Evolutionary conservation across 306 rosid genomes (phyloP).

Genomic region (Arachis stenosperma): DNA sequence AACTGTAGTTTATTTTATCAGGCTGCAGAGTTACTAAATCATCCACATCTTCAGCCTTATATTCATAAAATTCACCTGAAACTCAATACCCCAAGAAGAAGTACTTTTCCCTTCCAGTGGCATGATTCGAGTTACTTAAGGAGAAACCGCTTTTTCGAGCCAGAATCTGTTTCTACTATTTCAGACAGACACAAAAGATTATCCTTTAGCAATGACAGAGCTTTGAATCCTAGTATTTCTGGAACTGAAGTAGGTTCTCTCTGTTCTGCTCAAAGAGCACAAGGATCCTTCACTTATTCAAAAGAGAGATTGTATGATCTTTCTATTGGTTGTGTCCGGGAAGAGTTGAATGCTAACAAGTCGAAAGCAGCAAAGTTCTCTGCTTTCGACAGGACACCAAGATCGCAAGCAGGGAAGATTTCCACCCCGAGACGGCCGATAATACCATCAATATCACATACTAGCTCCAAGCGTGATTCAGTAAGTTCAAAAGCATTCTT

Average conservation of each 20-base stretch:
- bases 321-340: conserved; percentile 49
- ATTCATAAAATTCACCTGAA: conserved; percentile 77
- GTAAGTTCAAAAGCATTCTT: conserved; percentile 44
- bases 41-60: conserved; percentile 83
- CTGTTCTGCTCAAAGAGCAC: conserved; percentile 60
- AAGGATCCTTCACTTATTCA: conserved; percentile 48
- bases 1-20: conserved; percentile 44
- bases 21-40: conserved; percentile 89
- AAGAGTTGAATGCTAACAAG: conserved; percentile 41
- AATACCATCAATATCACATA: conserved; percentile 44
- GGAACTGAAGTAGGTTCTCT: conserved; percentile 68
- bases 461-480: conserved; percentile 49
- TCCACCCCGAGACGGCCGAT: conserved; percentile 48
- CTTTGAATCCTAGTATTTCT: conserved; percentile 80
- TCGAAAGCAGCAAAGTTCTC: conserved; percentile 56
- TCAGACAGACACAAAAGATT: conserved; percentile 55
- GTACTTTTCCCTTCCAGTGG: conserved; percentile 59
- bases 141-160: conserved; percentile 66
- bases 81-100: conserved; percentile 71
- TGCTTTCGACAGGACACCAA: conserved; percentile 44
- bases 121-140: conserved; percentile 58
- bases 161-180: conserved; percentile 47
- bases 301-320: conserved; percentile 51
- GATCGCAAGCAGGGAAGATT: conserved; percentile 49
- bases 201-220: conserved; percentile 75